Conservation (phyloP, 176 grass and related monocot species). For the Hsuehochloa calcarea region DNA sequence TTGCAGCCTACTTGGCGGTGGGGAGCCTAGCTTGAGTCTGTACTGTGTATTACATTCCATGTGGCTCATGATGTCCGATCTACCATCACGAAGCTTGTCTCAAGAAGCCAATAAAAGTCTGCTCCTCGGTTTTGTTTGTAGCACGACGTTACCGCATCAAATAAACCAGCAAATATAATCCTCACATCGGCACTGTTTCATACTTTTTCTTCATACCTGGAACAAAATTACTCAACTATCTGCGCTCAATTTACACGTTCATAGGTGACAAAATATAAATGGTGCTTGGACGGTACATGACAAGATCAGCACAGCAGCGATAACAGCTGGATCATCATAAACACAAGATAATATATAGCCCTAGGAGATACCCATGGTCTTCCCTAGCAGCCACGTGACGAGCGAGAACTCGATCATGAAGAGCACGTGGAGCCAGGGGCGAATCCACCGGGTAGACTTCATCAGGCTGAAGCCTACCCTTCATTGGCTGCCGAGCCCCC, state of each 20-base stretch:
- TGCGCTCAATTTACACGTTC: background rate
- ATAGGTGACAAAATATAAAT: slow-evolving; percentile 8
- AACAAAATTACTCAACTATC: background rate
- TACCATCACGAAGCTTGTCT: background rate
- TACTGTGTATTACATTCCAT: background rate
- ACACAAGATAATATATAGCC: background rate
- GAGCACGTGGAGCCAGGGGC: slow-evolving; percentile 86
- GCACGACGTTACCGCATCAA: background rate
- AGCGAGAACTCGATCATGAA: slow-evolving; percentile 91
- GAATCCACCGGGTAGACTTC: too few relatives aligned
- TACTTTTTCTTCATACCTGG: background rate
- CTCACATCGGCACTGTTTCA: background rate
- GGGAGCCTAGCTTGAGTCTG: background rate
- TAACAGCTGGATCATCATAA: slow-evolving; percentile 16
- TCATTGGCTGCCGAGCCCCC: too few relatives aligned
- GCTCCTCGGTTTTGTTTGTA: background rate
- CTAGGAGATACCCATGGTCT: slow-evolving; percentile 72
- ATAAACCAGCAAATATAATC: background rate
- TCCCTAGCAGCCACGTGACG: slow-evolving; percentile 85
- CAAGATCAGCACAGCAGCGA: background rate
- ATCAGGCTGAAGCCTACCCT: too few relatives aligned
- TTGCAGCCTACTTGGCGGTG: background rate
- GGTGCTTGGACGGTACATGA: background rate
- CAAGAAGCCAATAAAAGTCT: background rate
- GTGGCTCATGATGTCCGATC: background rate